A percentile compares a stretch with the other conserved stretches of the same genome.
These are phyloP conservation scores for Ceratorhiza oryzae-sativae DNA, from an alignment of 1,284 basidiomycete genomes.

Conservation along the genomic window DNA sequence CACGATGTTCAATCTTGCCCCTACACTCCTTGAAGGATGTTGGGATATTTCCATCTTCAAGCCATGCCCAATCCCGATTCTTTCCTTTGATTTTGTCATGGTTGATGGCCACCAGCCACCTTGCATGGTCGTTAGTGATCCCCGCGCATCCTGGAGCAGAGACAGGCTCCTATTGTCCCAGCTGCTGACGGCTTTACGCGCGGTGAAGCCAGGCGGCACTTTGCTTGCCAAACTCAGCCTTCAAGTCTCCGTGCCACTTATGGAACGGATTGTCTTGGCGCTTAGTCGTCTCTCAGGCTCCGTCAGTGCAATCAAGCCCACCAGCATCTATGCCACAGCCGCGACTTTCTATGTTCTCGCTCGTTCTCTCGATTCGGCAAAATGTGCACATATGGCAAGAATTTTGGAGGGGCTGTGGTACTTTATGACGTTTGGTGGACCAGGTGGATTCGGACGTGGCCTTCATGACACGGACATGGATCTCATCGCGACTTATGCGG, in stretches of 20 bases:
- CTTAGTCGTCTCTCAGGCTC: slow-evolving; percentile 44
- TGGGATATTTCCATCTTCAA: slow-evolving; percentile 32
- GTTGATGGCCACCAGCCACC: slow-evolving; percentile 51
- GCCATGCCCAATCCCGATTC: slow-evolving; percentile 32
- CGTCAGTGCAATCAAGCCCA: slow-evolving; percentile 47
- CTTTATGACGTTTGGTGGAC: slow-evolving; percentile 35
- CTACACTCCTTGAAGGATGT: slow-evolving; percentile 10
- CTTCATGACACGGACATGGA: slow-evolving; percentile 26
- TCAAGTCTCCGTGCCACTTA: slow-evolving; percentile 47
- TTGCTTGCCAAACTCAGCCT: slow-evolving; percentile 51
- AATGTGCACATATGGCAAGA: slow-evolving; percentile 2
- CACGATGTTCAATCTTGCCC: slow-evolving; percentile 37
- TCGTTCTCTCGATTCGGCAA: not conserved
- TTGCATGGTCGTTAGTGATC: slow-evolving; percentile 8
- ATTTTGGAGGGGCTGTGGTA: slow-evolving; percentile 34
- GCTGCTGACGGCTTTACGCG: slow-evolving; percentile 49
- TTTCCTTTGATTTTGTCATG: slow-evolving; percentile 49
- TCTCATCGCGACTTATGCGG: slow-evolving; percentile 18
- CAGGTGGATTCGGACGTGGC: slow-evolving; percentile 19
- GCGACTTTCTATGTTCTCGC: slow-evolving; percentile 47
- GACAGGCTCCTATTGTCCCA: slow-evolving; percentile 49
- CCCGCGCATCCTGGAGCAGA: slow-evolving; percentile 44
- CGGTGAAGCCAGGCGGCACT: slow-evolving; percentile 48
- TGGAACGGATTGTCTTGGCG: slow-evolving; percentile 49
- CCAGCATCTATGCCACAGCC: slow-evolving; percentile 48